Base-by-base conservation (phyloP, 2,329 filamentous ascomycete species). In the Diaporthe sp. region DNA sequence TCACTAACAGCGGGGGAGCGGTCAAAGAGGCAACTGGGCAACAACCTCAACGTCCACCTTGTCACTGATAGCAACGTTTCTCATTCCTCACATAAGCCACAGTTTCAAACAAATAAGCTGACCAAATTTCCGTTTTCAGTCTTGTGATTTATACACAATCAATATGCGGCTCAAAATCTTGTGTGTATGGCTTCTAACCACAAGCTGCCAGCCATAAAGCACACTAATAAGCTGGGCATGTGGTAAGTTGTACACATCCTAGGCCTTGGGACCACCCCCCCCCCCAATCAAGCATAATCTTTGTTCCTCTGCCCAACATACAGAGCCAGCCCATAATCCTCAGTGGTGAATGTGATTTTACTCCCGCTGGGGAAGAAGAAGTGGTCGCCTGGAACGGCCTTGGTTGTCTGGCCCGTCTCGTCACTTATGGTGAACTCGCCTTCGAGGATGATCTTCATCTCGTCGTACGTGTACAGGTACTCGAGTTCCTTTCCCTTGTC, bases 371-470 rank as follows among this genome's bases (percentile, higher is more conserved):
- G 92, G 80, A 94, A 94, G 82, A 91, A 92, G 79, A 94, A 93
- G 65, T 93, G 90, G 82, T 94, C 92, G 0, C 92, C 92, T 10
- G 89, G 86, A 44, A 84, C 86, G 12, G 90, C 92, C 71, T 88
- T 87, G 34, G 92, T 90, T 78, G 88, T 89, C 78, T 87, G 85
- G 51, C 92, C 92, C 2, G 90, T 90, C 81, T 89, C 89, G 78
- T 94, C 92, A 42, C 86, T 86, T 79, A 94, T 93, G 77, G 91
- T 89, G 80, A 92, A 93, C 78, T 90, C 87, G 20, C 92, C 92
- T 79, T 94, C 92, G 13, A 94, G 84, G 78, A 94, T 92, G 81
- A 94, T 92, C 86, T 94, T 94, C 90, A 93, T 93, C 86, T 94
- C 92, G 80, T 94, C 89, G 83, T 94, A 77, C 13, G 49, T 91